Evolutionary conservation across 2,329 filamentous ascomycete species (phyloP).

Genomic region (Metarhizium robertsii): DNA sequence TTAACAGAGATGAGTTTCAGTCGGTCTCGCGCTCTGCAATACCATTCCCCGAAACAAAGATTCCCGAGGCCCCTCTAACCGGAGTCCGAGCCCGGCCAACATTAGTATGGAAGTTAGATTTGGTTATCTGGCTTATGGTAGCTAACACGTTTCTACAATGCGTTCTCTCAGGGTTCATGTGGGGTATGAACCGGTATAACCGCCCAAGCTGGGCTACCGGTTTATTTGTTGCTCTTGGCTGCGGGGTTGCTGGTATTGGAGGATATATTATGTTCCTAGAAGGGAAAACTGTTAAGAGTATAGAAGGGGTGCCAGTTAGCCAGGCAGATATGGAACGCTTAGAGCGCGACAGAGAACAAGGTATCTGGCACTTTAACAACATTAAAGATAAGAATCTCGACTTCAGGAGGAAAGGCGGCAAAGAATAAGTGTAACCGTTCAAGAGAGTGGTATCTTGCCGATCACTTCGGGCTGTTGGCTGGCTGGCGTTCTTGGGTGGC

Average conservation of each 20-base stretch:
- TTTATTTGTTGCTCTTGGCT: slow-evolving; percentile 67
- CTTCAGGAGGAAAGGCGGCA: slow-evolving; percentile 6
- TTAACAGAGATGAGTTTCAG: slow-evolving; percentile 32
- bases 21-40: slow-evolving; percentile 30
- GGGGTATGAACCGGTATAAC: slow-evolving; percentile 62
- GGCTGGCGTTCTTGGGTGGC: background rate
- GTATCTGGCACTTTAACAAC: slow-evolving; percentile 45
- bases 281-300: slow-evolving; percentile 59
- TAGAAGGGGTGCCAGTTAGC: slow-evolving; percentile 61
- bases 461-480: background rate
- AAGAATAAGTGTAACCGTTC: background rate
- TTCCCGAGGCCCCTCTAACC: slow-evolving; percentile 60
- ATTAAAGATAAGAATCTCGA: slow-evolving; percentile 25
- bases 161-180: slow-evolving; percentile 72
- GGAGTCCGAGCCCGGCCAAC: slow-evolving; percentile 61
- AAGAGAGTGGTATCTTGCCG: background rate
- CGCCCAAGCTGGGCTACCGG: slow-evolving; percentile 76
- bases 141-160: slow-evolving; percentile 72
- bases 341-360: slow-evolving; percentile 41
- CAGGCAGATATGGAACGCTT: slow-evolving; percentile 43
- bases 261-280: slow-evolving; percentile 64
- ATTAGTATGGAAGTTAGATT: slow-evolving; percentile 65
- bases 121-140: slow-evolving; percentile 70
- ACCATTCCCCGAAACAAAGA: slow-evolving; percentile 54
- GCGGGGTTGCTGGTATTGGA: slow-evolving; percentile 56